Evolutionary conservation across 2,329 filamentous ascomycete species (phyloP), one percentile per base, ranked within the genome.

Genomic region (Helotiales sp.): DNA sequence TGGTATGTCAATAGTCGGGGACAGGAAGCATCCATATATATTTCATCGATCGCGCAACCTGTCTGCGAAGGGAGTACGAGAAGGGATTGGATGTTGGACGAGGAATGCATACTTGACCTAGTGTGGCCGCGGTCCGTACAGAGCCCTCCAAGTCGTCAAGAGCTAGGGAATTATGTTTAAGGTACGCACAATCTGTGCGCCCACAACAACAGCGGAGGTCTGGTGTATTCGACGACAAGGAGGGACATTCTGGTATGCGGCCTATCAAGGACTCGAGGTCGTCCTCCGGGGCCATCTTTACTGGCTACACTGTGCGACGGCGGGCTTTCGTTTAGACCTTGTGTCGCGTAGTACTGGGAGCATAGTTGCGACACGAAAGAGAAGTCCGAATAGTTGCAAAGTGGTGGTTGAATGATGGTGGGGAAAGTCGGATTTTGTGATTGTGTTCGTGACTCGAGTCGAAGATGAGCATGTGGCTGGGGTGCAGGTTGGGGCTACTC

Each of bases 101-200:
- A 59, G 52, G 61, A 63, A 67, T 64, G 84, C 90, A 72, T 88
- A 97, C 93, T 89, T 97, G 90, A 64, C 95, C 95, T 68, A 97
- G 82, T 71, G 89, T 83, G 49, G 92, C 95, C 38, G 95, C 95
- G 52, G 85, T 91, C 67, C 87, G 86, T 54, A 97, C 89, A 76
- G 97, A 91, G 67, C 88, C 89, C 75, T 98, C 93, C 63, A 98
- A 81, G 60, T 84, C 88, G 66, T 91, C 87, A 47, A 98, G 80
- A 62, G 91, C 81, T 46, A 82, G 81, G 73, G 86, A 87, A 75
- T 93, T 97, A 75, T 93, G 88, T 73, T 84, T 85, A 61, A 97
- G 81, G 71, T 89, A 91, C 66, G 86, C 82, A 74, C 93, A 98
- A 68, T 91, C 86, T 61, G 79, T 72, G 64, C 85, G 86, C 56